phyloP scores from a whole-genome alignment of 306 rosid genomes.

The Acmispon strigosus region DNA sequence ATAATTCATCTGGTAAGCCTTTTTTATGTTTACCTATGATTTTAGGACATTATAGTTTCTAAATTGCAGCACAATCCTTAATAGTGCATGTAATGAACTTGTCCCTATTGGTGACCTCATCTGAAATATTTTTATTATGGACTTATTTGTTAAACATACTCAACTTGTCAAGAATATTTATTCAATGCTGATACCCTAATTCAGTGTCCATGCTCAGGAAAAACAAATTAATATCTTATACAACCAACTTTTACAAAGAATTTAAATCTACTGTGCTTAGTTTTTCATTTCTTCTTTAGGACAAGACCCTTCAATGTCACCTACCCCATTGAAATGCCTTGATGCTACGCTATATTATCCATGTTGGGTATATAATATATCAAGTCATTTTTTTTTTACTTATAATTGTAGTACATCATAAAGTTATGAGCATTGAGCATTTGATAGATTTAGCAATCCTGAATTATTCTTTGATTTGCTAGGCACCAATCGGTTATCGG shows the following conservation, averaged over 20 bases:
- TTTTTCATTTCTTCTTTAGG: neutral
- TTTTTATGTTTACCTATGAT: neutral
- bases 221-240: neutral
- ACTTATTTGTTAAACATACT: neutral
- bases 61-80: neutral
- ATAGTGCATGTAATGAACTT: constrained; percentile 6
- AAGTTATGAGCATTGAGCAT: neutral
- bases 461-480: constrained; percentile 23
- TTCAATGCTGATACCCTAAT: neutral
- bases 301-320: neutral
- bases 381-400: neutral
- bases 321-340: neutral
- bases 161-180: constrained; percentile 5
- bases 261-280: neutral
- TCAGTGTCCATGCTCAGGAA: neutral
- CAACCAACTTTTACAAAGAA: neutral
- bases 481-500: constrained; percentile 84
- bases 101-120: neutral
- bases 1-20: constrained; percentile 58
- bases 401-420: neutral
- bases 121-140: neutral
- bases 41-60: neutral
- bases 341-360: constrained; percentile 1
- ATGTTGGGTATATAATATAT: neutral
- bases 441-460: constrained; percentile 2